A percentile compares a stretch with the other conserved stretches of the same genome.
Conservation (phyloP, 2,329 filamentous ascomycete genomes). For the Aspergillus udagawae region DNA sequence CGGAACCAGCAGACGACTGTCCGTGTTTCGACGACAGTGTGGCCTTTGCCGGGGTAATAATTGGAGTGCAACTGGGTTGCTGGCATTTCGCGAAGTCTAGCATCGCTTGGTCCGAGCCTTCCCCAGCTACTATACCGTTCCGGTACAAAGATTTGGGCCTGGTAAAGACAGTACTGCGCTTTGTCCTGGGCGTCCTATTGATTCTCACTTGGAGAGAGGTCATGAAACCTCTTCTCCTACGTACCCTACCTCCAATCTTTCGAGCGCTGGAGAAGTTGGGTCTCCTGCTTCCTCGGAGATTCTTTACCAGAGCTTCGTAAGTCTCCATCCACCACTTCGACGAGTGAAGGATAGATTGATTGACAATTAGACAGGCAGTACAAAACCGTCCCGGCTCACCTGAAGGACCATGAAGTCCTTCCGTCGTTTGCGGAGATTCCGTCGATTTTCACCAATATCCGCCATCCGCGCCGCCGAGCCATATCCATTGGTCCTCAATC, state of each 20-base stretch:
- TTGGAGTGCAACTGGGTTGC: slow-evolving; percentile 75
- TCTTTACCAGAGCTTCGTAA: slow-evolving; percentile 81
- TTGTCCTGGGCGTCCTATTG: slow-evolving; percentile 73
- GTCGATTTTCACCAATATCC: slow-evolving; percentile 73
- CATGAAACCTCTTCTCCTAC: slow-evolving; percentile 80
- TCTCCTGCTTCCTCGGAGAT: slow-evolving; percentile 76
- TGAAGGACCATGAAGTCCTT: slow-evolving; percentile 81
- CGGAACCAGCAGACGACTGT: slow-evolving; percentile 93
- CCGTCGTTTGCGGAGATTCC: slow-evolving; percentile 86
- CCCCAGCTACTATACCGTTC: slow-evolving; percentile 61
- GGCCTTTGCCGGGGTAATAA: slow-evolving; percentile 83
- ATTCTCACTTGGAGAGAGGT: slow-evolving; percentile 87
- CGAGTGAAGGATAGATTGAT: neutral
- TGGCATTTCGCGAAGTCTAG: slow-evolving; percentile 72
- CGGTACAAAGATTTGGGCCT: slow-evolving; percentile 64
- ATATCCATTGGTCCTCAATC: slow-evolving; percentile 93
- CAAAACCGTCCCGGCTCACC: slow-evolving; percentile 69
- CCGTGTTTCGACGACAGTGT: slow-evolving; percentile 97
- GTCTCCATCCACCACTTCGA: slow-evolving; percentile 14
- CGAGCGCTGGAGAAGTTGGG: slow-evolving; percentile 77
- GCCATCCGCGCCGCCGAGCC: slow-evolving; percentile 71
- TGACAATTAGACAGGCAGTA: slow-evolving; percentile 57
- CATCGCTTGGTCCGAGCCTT: slow-evolving; percentile 50
- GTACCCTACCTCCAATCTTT: slow-evolving; percentile 77
- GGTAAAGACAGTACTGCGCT: slow-evolving; percentile 59